Evolutionary conservation across 1,284 basidiomycete genomes (phyloP).

Genomic region (Vanrija humicola): DNA sequence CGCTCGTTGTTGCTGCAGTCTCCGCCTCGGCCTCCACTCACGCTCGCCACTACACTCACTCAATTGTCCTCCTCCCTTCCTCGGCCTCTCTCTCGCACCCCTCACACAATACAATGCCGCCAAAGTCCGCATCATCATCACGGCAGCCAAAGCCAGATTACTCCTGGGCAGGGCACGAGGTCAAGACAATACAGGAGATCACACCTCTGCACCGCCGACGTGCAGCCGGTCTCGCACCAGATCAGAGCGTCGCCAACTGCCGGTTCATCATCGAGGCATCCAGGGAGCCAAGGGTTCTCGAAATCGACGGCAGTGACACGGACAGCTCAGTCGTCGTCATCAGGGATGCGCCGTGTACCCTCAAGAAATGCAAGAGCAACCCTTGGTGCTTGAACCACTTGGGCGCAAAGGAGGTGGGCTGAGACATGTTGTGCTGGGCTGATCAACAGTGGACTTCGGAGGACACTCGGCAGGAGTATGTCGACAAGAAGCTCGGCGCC

Average conservation of each 20-base stretch:
- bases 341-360: conserved; percentile 53
- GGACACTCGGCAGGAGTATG: conserved; percentile 58
- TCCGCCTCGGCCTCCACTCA: too few species aligned
- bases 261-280: conserved; percentile 44
- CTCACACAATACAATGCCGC: background rate
- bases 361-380: conserved; percentile 64
- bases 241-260: conserved; percentile 56
- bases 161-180: conserved; percentile 72
- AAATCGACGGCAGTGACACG: background rate
- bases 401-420: conserved; percentile 61
- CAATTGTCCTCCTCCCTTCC: background rate
- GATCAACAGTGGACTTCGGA: conserved; percentile 52
- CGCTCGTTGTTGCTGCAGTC: too few species aligned
- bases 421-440: background rate
- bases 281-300: background rate
- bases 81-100: background rate
- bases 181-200: conserved; percentile 57
- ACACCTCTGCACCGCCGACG: conserved; percentile 60
- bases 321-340: background rate
- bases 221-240: conserved; percentile 62
- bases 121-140: background rate
- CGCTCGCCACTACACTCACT: too few species aligned
- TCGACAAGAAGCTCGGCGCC: conserved; percentile 57
- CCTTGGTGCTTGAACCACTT: conserved; percentile 80
- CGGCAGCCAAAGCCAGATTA: conserved; percentile 51